Base-by-base conservation (phyloP, 2,329 filamentous ascomycete genomes). In the Tolypocladium capitatum region DNA sequence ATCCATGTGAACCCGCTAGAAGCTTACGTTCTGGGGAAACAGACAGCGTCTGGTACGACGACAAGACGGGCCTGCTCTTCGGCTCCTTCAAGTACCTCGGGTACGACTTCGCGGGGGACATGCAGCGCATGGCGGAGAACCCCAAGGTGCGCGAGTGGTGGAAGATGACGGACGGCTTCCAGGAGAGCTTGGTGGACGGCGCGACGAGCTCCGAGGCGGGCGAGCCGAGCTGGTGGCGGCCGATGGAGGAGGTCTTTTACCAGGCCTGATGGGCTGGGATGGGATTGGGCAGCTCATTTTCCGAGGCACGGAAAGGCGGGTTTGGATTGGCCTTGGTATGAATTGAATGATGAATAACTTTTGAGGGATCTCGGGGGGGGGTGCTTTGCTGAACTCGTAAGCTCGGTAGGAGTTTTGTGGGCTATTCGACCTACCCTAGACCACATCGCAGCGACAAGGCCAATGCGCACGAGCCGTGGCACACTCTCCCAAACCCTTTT, bases 61-160 rank as follows among this genome's bases (percentile, higher is more conserved):
- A 80, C 13, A 65, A 62, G 5, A 74, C 75, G 0, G 67, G 76
- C 47, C 81, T 81, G 38, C 71, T 91, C 1, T 90, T 90, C 60
- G 83, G 83, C 0, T 80, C 71, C 24, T 87, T 89, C 71, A 89
- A 86, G 62, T 91, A 90, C 57, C 71, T 84, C n/a, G 86, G 86
- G 0, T 75, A 75, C 50, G 75, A 86, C 53, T 89, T 78, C 51
- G 80, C 76, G 2, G 81, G 72, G 10, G 86, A 91, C 59, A 90
- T 91, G 86, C 74, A 78, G 63, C 73, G 71, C 51, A 89, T 90
- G 84, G 72, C 74, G 1, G 78, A 78, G 49, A 87, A 89, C 55
- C 74, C 78, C 1, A 82, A 81, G 58, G 83, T 90, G 32, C 74
- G 78, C 48, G 80, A 84, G 62, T 91, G 86, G 86, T 91, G 85